Evolutionary conservation across 2,329 filamentous ascomycete species (phyloP).

Genomic region (Penicillium occitanis): DNA sequence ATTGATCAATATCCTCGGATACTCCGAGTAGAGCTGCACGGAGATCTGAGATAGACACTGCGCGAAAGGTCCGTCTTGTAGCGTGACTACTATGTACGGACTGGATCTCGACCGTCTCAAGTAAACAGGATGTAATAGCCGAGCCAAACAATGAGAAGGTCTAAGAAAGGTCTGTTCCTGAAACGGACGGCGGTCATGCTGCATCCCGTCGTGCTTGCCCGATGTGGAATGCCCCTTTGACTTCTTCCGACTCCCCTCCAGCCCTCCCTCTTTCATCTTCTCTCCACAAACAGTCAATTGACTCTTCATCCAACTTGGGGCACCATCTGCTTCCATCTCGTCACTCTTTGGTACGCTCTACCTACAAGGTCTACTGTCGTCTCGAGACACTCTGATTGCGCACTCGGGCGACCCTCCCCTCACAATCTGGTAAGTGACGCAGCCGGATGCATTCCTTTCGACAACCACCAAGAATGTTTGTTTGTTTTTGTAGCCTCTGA

Average conservation of each 20-base stretch:
- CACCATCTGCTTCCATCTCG: slow-evolving; percentile 1
- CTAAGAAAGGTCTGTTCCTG: not conserved
- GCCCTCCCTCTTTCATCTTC: not conserved
- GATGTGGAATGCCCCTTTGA: slow-evolving; percentile 6
- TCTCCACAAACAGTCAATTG: not conserved
- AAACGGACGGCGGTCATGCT: slow-evolving; percentile 4
- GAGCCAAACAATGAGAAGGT: not conserved
- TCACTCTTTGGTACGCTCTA: not conserved
- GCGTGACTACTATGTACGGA: not conserved
- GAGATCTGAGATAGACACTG: not conserved
- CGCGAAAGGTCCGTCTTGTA: not conserved
- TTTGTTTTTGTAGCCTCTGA: not conserved
- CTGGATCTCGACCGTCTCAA: not conserved
- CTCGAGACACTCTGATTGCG: slow-evolving; percentile 3
- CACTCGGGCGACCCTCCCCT: not conserved
- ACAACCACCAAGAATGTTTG: slow-evolving; percentile 1
- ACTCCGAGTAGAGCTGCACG: not conserved
- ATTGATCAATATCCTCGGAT: not conserved
- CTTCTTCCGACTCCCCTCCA: not conserved
- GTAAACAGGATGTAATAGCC: not conserved
- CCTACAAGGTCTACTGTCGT: not conserved
- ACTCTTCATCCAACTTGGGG: not conserved
- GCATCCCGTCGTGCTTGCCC: slow-evolving; percentile 1
- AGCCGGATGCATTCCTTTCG: slow-evolving; percentile 8
- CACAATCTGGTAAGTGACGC: not conserved